Conservation (phyloP, 768 basidiomycete species). For the Podaxis pistillaris region DNA sequence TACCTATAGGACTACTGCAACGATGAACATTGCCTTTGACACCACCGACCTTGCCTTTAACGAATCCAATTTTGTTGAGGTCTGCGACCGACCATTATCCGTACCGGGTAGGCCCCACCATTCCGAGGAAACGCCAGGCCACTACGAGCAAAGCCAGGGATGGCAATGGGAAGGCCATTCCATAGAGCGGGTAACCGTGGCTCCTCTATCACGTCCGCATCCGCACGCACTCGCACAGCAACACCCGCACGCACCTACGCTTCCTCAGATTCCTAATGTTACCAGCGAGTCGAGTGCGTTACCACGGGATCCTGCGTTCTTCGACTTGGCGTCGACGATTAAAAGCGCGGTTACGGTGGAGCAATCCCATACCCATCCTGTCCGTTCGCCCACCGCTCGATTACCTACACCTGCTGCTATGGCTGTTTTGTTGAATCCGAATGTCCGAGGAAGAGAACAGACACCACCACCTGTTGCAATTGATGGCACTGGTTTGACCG, state of each 20-base stretch:
- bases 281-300: not conserved
- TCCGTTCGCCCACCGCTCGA: slow-evolving; percentile 37
- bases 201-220: slow-evolving; percentile 18
- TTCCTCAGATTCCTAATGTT: slow-evolving; percentile 11
- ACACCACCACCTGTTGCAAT: slow-evolving; percentile 17
- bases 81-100: not conserved
- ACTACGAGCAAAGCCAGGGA: slow-evolving; percentile 25
- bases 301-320: slow-evolving; percentile 9
- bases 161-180: slow-evolving; percentile 14
- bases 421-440: slow-evolving; percentile 42
- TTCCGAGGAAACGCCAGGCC: slow-evolving; percentile 40
- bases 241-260: slow-evolving; percentile 11
- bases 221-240: slow-evolving; percentile 14
- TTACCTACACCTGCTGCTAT: slow-evolving; percentile 48
- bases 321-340: slow-evolving; percentile 12
- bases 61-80: slow-evolving; percentile 26
- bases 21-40: slow-evolving; percentile 28
- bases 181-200: slow-evolving; percentile 4
- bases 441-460: slow-evolving; percentile 28
- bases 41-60: slow-evolving; percentile 46
- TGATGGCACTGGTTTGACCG: slow-evolving; percentile 6
- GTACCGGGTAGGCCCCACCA: slow-evolving; percentile 24
- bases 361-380: slow-evolving; percentile 12
- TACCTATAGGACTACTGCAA: slow-evolving; percentile 11
- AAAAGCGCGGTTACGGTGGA: slow-evolving; percentile 14